Percentiles rank a stretch among this genome's conserved stretches.
These are phyloP conservation scores for Alternaria ventricosa DNA, from an alignment of 2,329 filamentous ascomycete species.

Conservation along the genomic window DNA sequence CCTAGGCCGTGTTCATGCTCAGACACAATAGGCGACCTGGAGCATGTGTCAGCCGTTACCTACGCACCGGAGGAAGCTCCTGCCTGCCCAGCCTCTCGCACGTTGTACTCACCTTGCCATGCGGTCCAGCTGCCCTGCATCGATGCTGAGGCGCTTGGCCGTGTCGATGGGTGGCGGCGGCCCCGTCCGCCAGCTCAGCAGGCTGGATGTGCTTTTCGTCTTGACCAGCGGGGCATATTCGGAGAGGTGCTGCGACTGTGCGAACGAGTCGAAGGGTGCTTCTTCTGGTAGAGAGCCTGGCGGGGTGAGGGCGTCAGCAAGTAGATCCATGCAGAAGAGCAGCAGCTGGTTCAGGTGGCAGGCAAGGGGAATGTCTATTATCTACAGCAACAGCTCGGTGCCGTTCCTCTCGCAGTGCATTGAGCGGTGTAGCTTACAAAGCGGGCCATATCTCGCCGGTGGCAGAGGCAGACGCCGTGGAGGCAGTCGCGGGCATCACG, in stretches of 20 bases:
- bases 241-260: constrained; percentile 25
- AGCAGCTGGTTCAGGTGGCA: neutral
- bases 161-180: constrained; percentile 59
- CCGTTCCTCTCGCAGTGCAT: constrained; percentile 1
- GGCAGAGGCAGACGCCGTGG: neutral
- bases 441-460: neutral
- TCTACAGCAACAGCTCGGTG: neutral
- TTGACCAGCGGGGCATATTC: constrained; percentile 52
- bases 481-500: constrained; percentile 1
- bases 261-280: constrained; percentile 30
- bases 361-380: neutral
- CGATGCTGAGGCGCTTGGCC: constrained; percentile 75
- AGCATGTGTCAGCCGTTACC: constrained; percentile 19
- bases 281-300: constrained; percentile 47
- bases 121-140: constrained; percentile 71
- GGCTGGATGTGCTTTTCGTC: constrained; percentile 58
- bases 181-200: constrained; percentile 46
- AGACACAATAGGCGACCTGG: constrained; percentile 78
- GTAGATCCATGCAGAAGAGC: constrained; percentile 26
- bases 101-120: constrained; percentile 70
- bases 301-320: constrained; percentile 34
- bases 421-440: constrained; percentile 9
- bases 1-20: constrained; percentile 90
- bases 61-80: neutral
- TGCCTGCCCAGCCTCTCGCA: constrained; percentile 3